phyloP scores from a whole-genome alignment of 1,284 basidiomycete genomes.

The Marasmius fiardii region DNA sequence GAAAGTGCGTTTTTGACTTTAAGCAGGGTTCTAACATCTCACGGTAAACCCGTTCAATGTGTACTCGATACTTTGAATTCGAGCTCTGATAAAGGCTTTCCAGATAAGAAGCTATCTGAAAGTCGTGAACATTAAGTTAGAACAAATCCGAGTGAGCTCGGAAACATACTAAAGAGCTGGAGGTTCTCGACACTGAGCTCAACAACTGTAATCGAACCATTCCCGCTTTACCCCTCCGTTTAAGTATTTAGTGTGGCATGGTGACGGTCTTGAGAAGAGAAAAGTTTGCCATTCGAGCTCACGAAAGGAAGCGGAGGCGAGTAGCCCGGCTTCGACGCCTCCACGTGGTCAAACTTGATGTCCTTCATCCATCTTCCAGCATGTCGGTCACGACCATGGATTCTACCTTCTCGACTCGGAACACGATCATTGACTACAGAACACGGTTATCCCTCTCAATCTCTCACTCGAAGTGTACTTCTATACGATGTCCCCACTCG shows the following conservation, averaged over 20 bases:
- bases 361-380: too few relatives aligned
- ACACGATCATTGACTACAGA: too few relatives aligned
- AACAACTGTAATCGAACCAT: neutral
- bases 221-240: too few relatives aligned
- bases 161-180: neutral
- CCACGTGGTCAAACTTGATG: too few relatives aligned
- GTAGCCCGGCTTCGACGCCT: too few relatives aligned
- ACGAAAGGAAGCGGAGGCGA: too few relatives aligned
- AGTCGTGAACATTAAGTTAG: neutral
- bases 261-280: too few relatives aligned
- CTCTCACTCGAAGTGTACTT: neutral
- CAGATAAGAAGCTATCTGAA: neutral
- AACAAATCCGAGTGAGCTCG: neutral
- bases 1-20: conserved; percentile 6
- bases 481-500: neutral
- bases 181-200: neutral
- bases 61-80: neutral
- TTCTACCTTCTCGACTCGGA: too few relatives aligned
- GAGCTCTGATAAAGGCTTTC: neutral
- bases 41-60: conserved; percentile 7
- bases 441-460: too few relatives aligned
- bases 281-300: too few relatives aligned
- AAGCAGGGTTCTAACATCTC: conserved; percentile 13
- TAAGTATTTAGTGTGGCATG: too few relatives aligned
- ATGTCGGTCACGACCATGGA: neutral